Percentiles rank a stretch among this genome's conserved stretches.
Evolutionary conservation across 495 filamentous ascomycete genomes (phyloP).

Genomic region (Podospora pseudocomata): DNA sequence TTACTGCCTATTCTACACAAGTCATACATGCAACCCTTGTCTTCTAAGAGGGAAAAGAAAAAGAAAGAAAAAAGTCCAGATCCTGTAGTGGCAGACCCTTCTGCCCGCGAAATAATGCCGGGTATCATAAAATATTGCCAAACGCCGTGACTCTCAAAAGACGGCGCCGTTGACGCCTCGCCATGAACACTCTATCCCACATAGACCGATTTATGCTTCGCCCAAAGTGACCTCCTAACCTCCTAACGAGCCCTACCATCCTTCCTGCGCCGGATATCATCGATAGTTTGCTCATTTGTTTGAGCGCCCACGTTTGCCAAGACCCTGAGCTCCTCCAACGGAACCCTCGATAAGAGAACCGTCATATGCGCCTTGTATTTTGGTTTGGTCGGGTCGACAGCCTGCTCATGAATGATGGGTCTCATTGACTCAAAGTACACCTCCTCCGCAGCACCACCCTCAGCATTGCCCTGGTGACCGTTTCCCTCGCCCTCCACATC

Average conservation of each 20-base stretch:
- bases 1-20: neutral
- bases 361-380: conserved; percentile 47
- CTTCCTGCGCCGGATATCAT: conserved; percentile 24
- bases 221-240: conserved; percentile 4
- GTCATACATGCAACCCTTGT: neutral
- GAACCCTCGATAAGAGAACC: conserved; percentile 55
- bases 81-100: neutral
- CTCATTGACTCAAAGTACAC: conserved; percentile 56
- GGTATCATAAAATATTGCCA: neutral
- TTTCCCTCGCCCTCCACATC: conserved; percentile 26
- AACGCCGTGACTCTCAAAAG: neutral
- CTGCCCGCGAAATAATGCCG: neutral
- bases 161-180: neutral
- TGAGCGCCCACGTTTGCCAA: conserved; percentile 30
- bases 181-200: neutral
- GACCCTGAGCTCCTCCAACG: conserved; percentile 48
- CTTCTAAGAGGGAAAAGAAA: neutral
- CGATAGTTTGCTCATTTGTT: conserved; percentile 35
- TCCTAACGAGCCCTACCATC: conserved; percentile 19
- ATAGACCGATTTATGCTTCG: neutral
- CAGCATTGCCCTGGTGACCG: conserved; percentile 34
- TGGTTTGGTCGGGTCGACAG: conserved; percentile 32
- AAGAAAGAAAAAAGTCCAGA: neutral
- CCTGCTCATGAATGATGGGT: conserved; percentile 44
- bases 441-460: conserved; percentile 32